Conservation (phyloP, 805 yeast genomes). For the Candida ulmi region DNA sequence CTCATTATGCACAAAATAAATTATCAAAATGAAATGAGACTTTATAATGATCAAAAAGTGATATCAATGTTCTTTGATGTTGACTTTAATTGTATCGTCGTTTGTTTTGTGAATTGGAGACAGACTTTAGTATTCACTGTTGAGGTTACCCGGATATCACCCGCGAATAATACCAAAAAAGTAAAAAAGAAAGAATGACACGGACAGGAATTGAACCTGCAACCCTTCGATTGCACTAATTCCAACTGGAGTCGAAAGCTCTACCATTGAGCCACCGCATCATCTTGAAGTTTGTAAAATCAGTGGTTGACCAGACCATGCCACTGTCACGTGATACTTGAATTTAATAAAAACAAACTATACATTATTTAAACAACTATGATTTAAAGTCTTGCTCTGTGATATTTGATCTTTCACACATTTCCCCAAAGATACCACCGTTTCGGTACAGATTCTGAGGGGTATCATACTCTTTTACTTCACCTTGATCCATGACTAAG, state of each 20-base stretch:
- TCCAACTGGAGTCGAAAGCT: conserved; percentile 68
- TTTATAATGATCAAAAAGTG: no score
- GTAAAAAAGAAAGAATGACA: conserved; percentile 45
- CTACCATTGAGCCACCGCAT: conserved; percentile 79
- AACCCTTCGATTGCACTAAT: conserved; percentile 62
- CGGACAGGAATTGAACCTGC: conserved; percentile 88
- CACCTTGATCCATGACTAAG: conserved; percentile 50
- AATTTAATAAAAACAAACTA: no score
- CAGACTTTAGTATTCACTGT: no score
- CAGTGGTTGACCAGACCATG: no score
- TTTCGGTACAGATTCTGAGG: conserved; percentile 39
- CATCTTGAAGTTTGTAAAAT: conserved; percentile 24
- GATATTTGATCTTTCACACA: conserved; percentile 46
- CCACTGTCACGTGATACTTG: no score
- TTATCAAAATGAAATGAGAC: not conserved
- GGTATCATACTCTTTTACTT: conserved; percentile 42
- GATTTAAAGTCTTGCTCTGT: conserved; percentile 34
- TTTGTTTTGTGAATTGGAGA: no score
- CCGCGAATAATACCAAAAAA: conserved; percentile 11
- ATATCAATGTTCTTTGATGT: no score
- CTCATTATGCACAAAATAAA: not conserved
- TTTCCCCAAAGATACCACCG: conserved; percentile 38
- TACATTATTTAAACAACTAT: no score
- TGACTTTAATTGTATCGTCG: no score
- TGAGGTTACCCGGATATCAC: not conserved